Evolutionary conservation across 176 grass and related monocot species (phyloP).

Genomic region (Aegilops tauschii): DNA sequence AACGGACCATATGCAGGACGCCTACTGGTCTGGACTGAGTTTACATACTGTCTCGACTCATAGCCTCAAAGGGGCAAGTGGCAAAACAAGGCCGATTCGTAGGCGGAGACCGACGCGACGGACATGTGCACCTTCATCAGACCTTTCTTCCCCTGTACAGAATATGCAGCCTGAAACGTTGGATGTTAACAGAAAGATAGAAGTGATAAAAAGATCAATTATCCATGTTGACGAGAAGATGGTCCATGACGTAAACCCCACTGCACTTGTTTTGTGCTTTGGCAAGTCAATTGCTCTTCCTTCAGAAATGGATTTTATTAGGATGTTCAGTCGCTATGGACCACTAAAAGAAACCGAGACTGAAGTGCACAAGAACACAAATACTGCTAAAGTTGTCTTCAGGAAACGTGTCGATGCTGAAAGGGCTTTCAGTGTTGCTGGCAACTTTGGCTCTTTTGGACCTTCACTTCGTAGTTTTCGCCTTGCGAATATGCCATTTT

Average conservation of each 20-base stretch:
- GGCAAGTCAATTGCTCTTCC: conserved; percentile 45
- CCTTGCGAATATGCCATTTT: conserved; percentile 50
- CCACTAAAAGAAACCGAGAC: conserved; percentile 63
- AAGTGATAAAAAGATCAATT: conserved; percentile 50
- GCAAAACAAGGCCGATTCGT: conserved; percentile 1
- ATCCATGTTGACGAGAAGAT: conserved; percentile 55
- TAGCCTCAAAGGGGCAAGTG: neutral
- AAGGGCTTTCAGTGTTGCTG: conserved; percentile 57
- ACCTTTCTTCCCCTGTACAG: neutral
- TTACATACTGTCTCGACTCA: neutral
- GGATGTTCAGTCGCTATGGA: conserved; percentile 62
- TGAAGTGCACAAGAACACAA: conserved; percentile 51
- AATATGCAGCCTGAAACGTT: conserved; percentile 17
- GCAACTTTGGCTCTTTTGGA: conserved; percentile 70
- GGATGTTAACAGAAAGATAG: conserved; percentile 18
- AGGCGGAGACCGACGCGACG: conserved; percentile 29
- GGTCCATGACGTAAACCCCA: conserved; percentile 51
- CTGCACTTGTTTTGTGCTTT: conserved; percentile 61
- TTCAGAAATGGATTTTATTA: conserved; percentile 60
- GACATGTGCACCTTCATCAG: neutral
- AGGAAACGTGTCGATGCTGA: conserved; percentile 69
- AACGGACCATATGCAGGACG: conserved; percentile 64
- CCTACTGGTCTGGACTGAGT: conserved; percentile 61
- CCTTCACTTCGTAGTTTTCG: conserved; percentile 57
- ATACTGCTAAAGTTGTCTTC: conserved; percentile 61